phyloP scores from a whole-genome alignment of 495 filamentous ascomycete species.

The Letharia columbiana region DNA sequence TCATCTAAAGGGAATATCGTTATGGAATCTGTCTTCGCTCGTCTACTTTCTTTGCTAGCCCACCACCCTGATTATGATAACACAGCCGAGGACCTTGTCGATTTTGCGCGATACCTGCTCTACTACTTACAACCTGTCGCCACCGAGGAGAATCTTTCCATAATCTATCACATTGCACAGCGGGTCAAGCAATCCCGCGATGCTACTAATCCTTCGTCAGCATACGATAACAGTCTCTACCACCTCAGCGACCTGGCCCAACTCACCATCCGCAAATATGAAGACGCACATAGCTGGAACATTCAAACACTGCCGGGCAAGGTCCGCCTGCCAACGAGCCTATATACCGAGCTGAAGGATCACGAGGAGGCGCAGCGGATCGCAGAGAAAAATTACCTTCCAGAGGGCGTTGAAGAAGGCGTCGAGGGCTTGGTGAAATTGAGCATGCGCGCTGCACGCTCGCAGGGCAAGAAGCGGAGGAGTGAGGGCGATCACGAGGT shows the following conservation, averaged over 20 bases:
- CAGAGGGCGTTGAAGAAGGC: constrained; percentile 69
- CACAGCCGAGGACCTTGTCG: constrained; percentile 58
- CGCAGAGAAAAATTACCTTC: constrained; percentile 72
- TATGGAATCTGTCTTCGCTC: constrained; percentile 78
- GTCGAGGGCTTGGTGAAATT: constrained; percentile 57
- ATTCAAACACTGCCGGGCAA: constrained; percentile 79
- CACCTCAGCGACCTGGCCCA: constrained; percentile 84
- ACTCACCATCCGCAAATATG: constrained; percentile 71
- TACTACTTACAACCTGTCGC: constrained; percentile 81
- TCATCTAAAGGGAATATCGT: constrained; percentile 42
- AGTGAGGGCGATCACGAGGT: constrained; percentile 34
- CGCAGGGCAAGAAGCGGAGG: constrained; percentile 42
- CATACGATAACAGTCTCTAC: constrained; percentile 53
- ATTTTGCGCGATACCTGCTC: constrained; percentile 77
- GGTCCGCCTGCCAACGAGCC: constrained; percentile 63
- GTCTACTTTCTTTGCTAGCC: constrained; percentile 77
- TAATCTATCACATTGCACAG: constrained; percentile 89
- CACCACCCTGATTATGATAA: constrained; percentile 88
- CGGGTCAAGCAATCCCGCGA: constrained; percentile 86
- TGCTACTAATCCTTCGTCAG: constrained; percentile 47
- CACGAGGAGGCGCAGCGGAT: constrained; percentile 75
- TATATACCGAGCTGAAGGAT: constrained; percentile 66
- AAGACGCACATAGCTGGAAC: constrained; percentile 48
- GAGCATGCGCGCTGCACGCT: constrained; percentile 34
- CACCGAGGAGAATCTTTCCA: constrained; percentile 72